These are phyloP conservation scores for Lathyrus tuberosus DNA, from an alignment of 306 rosid genomes.

Conservation along the genomic window DNA sequence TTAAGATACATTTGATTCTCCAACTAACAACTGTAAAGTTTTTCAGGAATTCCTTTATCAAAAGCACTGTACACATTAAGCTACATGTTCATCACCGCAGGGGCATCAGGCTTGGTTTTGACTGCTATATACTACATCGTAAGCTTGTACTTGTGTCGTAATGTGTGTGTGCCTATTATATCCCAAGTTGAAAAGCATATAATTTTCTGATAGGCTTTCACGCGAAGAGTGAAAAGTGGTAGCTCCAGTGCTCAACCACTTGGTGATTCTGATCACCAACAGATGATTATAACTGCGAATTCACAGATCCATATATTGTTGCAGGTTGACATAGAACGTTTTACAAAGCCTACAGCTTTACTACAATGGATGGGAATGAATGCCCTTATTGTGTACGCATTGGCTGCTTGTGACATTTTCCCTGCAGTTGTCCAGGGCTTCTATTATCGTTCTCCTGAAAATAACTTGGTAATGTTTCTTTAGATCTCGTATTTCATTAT, in stretches of 20 bases:
- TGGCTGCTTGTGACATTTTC: slow-evolving; percentile 78
- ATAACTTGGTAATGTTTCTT: slow-evolving; percentile 62
- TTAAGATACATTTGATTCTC: slow-evolving; percentile 23
- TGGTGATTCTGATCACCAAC: slow-evolving; percentile 5
- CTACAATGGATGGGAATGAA: slow-evolving; percentile 86
- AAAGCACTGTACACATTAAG: slow-evolving; percentile 80
- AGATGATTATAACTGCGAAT: slow-evolving; percentile 32
- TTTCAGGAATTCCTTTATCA: slow-evolving; percentile 74
- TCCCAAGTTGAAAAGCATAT: background rate
- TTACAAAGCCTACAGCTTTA: slow-evolving; percentile 60
- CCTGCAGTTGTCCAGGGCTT: slow-evolving; percentile 73
- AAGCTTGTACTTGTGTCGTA: slow-evolving; percentile 41
- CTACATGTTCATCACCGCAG: slow-evolving; percentile 72
- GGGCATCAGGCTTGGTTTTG: slow-evolving; percentile 74
- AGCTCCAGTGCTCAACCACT: background rate
- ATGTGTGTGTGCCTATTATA: background rate
- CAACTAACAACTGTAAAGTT: slow-evolving; percentile 34
- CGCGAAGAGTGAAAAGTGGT: background rate
- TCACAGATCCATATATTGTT: slow-evolving; percentile 32
- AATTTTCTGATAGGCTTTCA: background rate
- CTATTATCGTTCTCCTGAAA: slow-evolving; percentile 74
- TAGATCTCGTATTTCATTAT: slow-evolving; percentile 2
- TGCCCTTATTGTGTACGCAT: slow-evolving; percentile 67
- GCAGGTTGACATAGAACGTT: slow-evolving; percentile 64
- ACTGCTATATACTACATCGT: slow-evolving; percentile 62